A percentile compares a stretch with the other conserved stretches of the same genome.
Conservation (phyloP, 1,139 yeast genomes). For the Magnusiomyces tetraspermus region DNA sequence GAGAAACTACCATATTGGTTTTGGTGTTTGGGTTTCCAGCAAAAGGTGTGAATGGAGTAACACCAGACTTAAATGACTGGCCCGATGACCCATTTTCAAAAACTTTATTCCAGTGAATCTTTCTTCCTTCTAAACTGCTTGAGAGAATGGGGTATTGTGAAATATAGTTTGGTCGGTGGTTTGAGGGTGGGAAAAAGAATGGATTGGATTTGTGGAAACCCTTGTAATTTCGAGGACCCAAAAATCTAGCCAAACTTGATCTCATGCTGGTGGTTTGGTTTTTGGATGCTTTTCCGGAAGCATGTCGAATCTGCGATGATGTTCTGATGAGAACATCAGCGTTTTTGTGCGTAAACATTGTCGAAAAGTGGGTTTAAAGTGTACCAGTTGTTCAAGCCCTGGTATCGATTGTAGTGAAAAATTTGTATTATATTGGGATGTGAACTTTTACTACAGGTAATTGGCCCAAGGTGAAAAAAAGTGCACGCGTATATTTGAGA, state of each 20-base stretch:
- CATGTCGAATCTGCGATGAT: conserved; percentile 13
- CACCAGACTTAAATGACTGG: conserved; percentile 3
- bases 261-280: conserved; percentile 25
- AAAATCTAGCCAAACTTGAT: conserved; percentile 42
- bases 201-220: conserved; percentile 77
- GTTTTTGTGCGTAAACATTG: neutral
- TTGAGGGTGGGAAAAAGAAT: conserved; percentile 61
- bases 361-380: no score
- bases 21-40: conserved; percentile 62
- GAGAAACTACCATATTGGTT: conserved; percentile 55
- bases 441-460: neutral
- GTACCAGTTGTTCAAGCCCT: no score
- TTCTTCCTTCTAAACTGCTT: conserved; percentile 12
- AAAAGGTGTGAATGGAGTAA: conserved; percentile 48
- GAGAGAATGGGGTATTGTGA: conserved; percentile 43
- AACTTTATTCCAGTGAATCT: conserved; percentile 20
- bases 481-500: neutral
- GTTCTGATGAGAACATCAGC: neutral
- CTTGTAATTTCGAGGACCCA: conserved; percentile 75
- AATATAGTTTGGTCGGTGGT: conserved; percentile 68
- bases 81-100: conserved; percentile 14
- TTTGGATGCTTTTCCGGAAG: conserved; percentile 12
- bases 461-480: neutral
- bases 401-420: no score
- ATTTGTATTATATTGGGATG: no score